Percentiles rank a stretch among this genome's conserved stretches.
phyloP scores from a whole-genome alignment of 345 rosid genomes.

The Heritiera littoralis region DNA sequence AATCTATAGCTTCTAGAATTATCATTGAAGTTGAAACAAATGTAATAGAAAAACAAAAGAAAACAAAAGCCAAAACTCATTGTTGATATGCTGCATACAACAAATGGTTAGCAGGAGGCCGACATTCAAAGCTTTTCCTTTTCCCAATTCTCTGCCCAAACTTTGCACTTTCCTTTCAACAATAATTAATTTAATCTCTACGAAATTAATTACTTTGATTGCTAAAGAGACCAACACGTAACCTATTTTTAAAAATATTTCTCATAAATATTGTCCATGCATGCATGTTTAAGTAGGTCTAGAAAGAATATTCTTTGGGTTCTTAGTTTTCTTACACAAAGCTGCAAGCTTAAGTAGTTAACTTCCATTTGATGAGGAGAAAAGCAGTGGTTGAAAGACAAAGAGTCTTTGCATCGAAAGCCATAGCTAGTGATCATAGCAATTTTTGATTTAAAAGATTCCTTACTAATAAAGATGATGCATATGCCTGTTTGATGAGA shows the following conservation, averaged over 20 bases:
- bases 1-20: slow-evolving; percentile 20
- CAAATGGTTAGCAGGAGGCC: slow-evolving; percentile 23
- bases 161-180: neutral
- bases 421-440: neutral
- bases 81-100: neutral
- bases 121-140: neutral
- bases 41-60: neutral
- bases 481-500: neutral
- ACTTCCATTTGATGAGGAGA: slow-evolving; percentile 16
- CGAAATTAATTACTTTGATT: neutral
- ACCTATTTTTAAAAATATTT: neutral
- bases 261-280: neutral
- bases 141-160: slow-evolving; percentile 2
- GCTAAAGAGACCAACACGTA: neutral
- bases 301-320: slow-evolving; percentile 1
- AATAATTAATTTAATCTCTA: neutral
- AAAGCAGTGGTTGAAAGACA: neutral
- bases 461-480: neutral
- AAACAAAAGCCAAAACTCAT: neutral
- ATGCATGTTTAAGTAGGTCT: no score
- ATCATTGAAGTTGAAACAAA: slow-evolving; percentile 1
- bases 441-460: neutral
- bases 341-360: slow-evolving; percentile 5
- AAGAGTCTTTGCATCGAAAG: neutral
- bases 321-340: slow-evolving; percentile 14